Evolutionary conservation across 441 rosid genomes (phyloP), one percentile per base, ranked within the genome.

Genomic region (Biscutella laevigata): DNA sequence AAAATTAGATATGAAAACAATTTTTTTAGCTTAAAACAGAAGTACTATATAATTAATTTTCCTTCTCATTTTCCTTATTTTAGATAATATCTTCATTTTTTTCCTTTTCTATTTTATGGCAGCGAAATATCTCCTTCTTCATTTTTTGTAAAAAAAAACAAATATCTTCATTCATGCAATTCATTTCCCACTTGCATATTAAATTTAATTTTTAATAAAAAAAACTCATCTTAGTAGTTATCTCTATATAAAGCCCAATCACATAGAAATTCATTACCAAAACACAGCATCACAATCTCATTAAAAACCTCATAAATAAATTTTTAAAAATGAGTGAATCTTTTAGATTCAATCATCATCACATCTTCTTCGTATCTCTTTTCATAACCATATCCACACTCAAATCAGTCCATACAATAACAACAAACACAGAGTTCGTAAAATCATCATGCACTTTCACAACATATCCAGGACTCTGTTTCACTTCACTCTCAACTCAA

Each of bases 381-480:
- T 29, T 58, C 30, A n/a, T 58, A 44, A 17, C 30, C 48, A 42
- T 58, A 54, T 9, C 61, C 38, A 48, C 39, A 12, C 33, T 56
- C 45, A 45, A 46, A 12, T 38, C 51, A n/a, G 43, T 44, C 36
- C 41, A 57, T 30, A 39, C 22, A 35, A 27, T 60, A 61, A 14
- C 61, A 59, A 61, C 46, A 38, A 68, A 35, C 74, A 72, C 73
- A 1, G 74, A 75, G 65, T 88, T 88, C 62, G 84, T 85, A 37
- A 81, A 50, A 65, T 72, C 79, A 32, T 78, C 82, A 8, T 88
- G 95, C 51, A 62, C 64, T n/a, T 64, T 62, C 59, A 83, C 95
- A 33, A 71, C 53, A 10, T 88, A 83, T 43, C 97, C 86, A 24
- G 46, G 15, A 6, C 95, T 86, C 3, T 88, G 97, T 58, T 76